phyloP scores from a whole-genome alignment of 2,329 filamentous ascomycete genomes.

The Phyllosticta paracitricarpa region DNA sequence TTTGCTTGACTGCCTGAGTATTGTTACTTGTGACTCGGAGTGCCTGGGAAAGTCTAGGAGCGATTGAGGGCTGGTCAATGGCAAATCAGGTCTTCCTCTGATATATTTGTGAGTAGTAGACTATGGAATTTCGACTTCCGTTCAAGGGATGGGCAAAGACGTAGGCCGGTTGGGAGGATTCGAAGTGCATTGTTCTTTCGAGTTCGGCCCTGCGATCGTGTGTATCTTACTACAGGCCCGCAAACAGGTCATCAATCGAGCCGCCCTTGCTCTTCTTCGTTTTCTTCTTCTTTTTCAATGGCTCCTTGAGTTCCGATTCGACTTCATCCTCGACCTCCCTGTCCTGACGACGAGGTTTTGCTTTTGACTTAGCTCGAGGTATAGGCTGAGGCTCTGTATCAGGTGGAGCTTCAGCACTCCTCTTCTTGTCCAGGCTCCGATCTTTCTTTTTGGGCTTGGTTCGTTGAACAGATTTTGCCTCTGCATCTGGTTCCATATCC shows the following conservation, averaged over 20 bases:
- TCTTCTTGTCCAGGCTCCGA: neutral
- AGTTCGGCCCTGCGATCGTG: too few relatives aligned
- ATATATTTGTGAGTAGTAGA: too few relatives aligned
- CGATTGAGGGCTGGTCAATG: too few relatives aligned
- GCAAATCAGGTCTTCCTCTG: too few relatives aligned
- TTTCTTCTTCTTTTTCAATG: conserved; percentile 8
- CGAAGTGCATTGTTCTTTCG: too few relatives aligned
- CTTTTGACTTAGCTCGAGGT: neutral
- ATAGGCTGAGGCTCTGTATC: neutral
- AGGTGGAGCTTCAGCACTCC: neutral
- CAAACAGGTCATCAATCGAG: conserved; percentile 8
- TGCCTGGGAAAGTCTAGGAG: too few relatives aligned
- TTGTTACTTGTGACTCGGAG: too few relatives aligned
- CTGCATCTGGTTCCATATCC: neutral
- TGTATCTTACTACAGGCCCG: conserved; percentile 1
- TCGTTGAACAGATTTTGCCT: neutral
- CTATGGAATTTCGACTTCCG: too few relatives aligned
- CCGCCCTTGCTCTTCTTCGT: conserved; percentile 2
- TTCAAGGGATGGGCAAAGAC: too few relatives aligned
- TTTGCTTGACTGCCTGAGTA: too few relatives aligned
- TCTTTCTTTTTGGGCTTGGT: neutral
- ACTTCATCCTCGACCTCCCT: neutral
- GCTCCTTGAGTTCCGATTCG: neutral
- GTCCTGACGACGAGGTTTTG: neutral
- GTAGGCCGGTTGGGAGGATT: too few relatives aligned